phyloP scores from a whole-genome alignment of 2,329 filamentous ascomycete genomes.

The Pseudogymnoascus sp. region DNA sequence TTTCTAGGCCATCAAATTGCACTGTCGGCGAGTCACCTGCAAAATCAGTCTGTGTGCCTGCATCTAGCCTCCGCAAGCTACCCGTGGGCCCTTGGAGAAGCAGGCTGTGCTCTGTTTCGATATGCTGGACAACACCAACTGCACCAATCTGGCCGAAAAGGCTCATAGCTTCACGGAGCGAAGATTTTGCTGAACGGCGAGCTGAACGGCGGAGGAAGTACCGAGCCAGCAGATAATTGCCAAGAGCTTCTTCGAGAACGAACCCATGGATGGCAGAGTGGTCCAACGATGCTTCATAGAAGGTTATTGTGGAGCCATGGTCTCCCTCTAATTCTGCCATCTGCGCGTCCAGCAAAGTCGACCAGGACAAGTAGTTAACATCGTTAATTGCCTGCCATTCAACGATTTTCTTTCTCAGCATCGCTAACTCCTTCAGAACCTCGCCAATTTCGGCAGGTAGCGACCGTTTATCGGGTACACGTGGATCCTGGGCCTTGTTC shows the following conservation, averaged over 20 bases:
- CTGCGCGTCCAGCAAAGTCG: slow-evolving; percentile 59
- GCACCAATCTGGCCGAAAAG: slow-evolving; percentile 64
- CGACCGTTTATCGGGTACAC: slow-evolving; percentile 11
- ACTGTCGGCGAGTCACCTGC: slow-evolving; percentile 46
- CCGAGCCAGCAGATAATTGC: slow-evolving; percentile 65
- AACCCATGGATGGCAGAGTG: slow-evolving; percentile 61
- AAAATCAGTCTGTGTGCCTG: slow-evolving; percentile 63
- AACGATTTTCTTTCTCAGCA: slow-evolving; percentile 52
- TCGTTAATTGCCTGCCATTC: slow-evolving; percentile 56
- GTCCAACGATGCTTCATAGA: slow-evolving; percentile 65
- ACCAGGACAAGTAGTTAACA: slow-evolving; percentile 65
- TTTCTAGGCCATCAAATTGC: slow-evolving; percentile 42
- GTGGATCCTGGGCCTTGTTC: slow-evolving; percentile 22
- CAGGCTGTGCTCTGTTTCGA: slow-evolving; percentile 60
- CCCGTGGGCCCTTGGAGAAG: slow-evolving; percentile 55
- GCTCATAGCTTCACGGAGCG: slow-evolving; percentile 57
- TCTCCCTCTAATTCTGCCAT: slow-evolving; percentile 53
- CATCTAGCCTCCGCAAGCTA: slow-evolving; percentile 52
- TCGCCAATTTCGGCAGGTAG: slow-evolving; percentile 36
- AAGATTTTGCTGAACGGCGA: slow-evolving; percentile 58
- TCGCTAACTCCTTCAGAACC: slow-evolving; percentile 44
- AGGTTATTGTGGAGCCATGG: slow-evolving; percentile 48
- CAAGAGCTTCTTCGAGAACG: slow-evolving; percentile 62
- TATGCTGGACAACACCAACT: slow-evolving; percentile 56
- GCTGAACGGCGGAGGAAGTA: slow-evolving; percentile 59